These are phyloP conservation scores for Cyclanthera cordifolia DNA, from an alignment of 306 rosid species.

Conservation along the genomic window DNA sequence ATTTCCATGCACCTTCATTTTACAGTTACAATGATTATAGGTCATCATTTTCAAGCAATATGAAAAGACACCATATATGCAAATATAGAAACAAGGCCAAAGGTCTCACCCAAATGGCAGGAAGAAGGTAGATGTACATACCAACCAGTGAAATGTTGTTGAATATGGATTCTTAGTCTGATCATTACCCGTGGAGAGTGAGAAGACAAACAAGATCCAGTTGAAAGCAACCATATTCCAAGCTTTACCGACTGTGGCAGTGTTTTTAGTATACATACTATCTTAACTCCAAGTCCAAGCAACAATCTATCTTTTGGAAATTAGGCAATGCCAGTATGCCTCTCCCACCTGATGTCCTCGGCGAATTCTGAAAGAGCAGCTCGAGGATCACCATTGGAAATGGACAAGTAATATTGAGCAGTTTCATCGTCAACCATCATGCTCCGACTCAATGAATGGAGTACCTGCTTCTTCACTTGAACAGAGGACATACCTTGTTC, in stretches of 20 bases:
- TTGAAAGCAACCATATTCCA: constrained; percentile 7
- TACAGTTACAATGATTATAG: not conserved
- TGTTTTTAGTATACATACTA: not conserved
- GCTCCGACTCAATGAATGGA: constrained; percentile 69
- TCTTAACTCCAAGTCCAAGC: not conserved
- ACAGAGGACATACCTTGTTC: constrained; percentile 30
- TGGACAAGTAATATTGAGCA: constrained; percentile 69
- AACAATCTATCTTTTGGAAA: not conserved
- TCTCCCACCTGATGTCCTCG: constrained; percentile 72
- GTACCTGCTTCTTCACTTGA: constrained; percentile 50
- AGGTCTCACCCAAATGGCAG: not conserved
- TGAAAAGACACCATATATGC: not conserved
- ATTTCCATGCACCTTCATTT: not conserved
- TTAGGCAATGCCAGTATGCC: constrained; percentile 33
- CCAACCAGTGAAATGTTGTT: constrained; percentile 4
- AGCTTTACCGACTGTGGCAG: constrained; percentile 7
- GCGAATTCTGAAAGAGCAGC: constrained; percentile 74
- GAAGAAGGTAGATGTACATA: not conserved
- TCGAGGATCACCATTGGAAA: constrained; percentile 79
- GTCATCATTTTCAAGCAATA: not conserved
- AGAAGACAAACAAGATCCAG: constrained; percentile 11
- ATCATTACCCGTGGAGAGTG: not conserved
- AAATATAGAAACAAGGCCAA: not conserved
- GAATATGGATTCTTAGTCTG: constrained; percentile 4
- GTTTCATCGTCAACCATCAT: constrained; percentile 87